Base-by-base conservation (phyloP, 352 stramenopile species). In the Pythium oligandrum region DNA sequence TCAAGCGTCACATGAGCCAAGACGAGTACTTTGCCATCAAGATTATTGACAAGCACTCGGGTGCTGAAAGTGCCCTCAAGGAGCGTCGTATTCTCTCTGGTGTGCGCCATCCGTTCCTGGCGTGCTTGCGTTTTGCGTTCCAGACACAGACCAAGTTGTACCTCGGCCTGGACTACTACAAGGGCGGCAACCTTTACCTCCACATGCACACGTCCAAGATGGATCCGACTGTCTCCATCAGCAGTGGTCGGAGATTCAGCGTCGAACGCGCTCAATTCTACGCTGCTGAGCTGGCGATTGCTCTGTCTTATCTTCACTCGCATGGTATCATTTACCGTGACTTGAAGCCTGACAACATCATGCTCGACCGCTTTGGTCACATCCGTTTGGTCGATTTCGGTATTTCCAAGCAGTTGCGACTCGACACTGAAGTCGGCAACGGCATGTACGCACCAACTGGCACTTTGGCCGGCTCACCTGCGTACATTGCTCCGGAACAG, bases 351-450 rank as follows among this genome's bases (percentile, higher is more conserved):
- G 85, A 93, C 61, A 95, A 95, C 58, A 88, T 95, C 47, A 91
- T 96, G 83, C 71, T 96, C 5, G 87, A 95, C 63, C 78, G 86
- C 57, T 80, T 70, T 6, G 87, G 87, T 9, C 87, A 95, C 62
- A 91, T 95, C 54, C 81, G 82, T 4, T 65, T 96, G n/a, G 84
- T 93, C 40, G 87, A 96, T 59, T 95, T 96, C 53, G 87, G 87
- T 36, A 91, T 95, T 44, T 95, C 83, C 12, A 96, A 96, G 68
- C 79, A 93, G 51, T 63, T 95, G 26, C 72, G 63, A 11, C 63
- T 26, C 17, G 17, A 59, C 7, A 50, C 62, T 4, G 63, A 56
- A 4, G 51, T 44, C 3, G 48, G 37, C 12, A 68, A 59, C 48
- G 67, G 77, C 36, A 64, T 83, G 44, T 90, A 83, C 30, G 75